Base-by-base conservation (phyloP, 257 asterid genomes). In the Perilla frutescens region DNA sequence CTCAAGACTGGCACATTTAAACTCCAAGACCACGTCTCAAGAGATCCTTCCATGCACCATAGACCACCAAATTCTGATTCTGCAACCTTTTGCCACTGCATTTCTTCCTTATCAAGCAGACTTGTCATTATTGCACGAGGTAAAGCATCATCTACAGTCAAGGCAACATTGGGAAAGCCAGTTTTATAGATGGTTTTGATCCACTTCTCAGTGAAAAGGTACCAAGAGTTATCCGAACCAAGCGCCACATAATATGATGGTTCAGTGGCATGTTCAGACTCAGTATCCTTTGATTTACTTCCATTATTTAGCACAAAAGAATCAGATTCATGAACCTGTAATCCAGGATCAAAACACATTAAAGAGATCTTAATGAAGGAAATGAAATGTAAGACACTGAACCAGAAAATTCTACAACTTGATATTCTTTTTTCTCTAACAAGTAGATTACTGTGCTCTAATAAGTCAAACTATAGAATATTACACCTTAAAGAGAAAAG, bases 21-120 rank as follows among this genome's bases (percentile, higher is more conserved):
- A 83, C 99, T 95, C 98, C 99, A 95, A 75, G 99, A 92, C 99
- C 99, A 95, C 11, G 98, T 95, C 83, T 95, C 98, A 6, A 91
- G 91, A 70, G 98, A 91, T 82, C 99, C 99, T 70, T 90, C 98
- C 96, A 83, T 90, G 89, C 88, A 71, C 98, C 97, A 92, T 37
- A 95, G 84, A 75, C 88, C 92, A 71, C 99, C 97, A 74, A 87
- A 80, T 70, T 86, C 98, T 75, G 98, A 95, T 79, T 87, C 96
- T 32, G 90, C 93, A 58, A 91, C 83, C 85, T 86, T 95, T 79
- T 88, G 88, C 99, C 99, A 94, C 75, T 87, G 93, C 90, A 87
- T 86, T 39, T 84, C 93, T 74, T 81, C 89, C 83, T 89, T 87
- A 74, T 88, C 98, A 36, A 95, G 91, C 80, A 87, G 85, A 77